These are phyloP conservation scores for Tylopilus sp. DNA, from an alignment of 768 basidiomycete species.

Conservation along the genomic window DNA sequence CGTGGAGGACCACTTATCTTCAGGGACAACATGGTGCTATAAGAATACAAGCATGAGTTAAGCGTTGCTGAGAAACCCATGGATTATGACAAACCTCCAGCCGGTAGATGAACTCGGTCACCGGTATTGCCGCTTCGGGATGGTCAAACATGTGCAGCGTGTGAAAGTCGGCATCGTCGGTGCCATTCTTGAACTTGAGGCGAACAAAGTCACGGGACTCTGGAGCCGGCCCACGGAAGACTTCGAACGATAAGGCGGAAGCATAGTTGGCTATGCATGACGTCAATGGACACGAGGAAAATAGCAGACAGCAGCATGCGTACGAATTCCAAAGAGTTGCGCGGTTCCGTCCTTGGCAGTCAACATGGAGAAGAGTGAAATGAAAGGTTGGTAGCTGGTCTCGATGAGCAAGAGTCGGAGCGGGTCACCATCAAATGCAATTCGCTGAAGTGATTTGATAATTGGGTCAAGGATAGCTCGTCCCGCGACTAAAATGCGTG, in stretches of 20 bases:
- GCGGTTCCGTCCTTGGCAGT: slow-evolving; percentile 51
- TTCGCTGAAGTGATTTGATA: slow-evolving; percentile 66
- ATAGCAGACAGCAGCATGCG: slow-evolving; percentile 28
- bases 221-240: slow-evolving; percentile 70
- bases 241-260: slow-evolving; percentile 70
- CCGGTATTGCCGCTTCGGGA: slow-evolving; percentile 60
- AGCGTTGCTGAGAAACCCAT: not conserved
- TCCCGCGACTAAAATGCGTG: slow-evolving; percentile 61
- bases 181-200: slow-evolving; percentile 82
- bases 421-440: slow-evolving; percentile 74
- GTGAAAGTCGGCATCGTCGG: slow-evolving; percentile 48
- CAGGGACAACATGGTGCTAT: slow-evolving; percentile 37
- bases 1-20: slow-evolving; percentile 38
- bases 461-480: slow-evolving; percentile 72
- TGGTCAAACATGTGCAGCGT: slow-evolving; percentile 70
- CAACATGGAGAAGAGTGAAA: slow-evolving; percentile 78
- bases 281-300: not conserved
- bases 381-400: slow-evolving; percentile 84
- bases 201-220: slow-evolving; percentile 78
- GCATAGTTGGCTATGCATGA: slow-evolving; percentile 57
- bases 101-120: slow-evolving; percentile 80
- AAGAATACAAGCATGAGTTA: not conserved
- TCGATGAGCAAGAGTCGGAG: slow-evolving; percentile 74
- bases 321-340: slow-evolving; percentile 60
- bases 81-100: slow-evolving; percentile 52